Base-by-base conservation (phyloP, 2,329 filamentous ascomycete genomes). In the Epichloe typhina region DNA sequence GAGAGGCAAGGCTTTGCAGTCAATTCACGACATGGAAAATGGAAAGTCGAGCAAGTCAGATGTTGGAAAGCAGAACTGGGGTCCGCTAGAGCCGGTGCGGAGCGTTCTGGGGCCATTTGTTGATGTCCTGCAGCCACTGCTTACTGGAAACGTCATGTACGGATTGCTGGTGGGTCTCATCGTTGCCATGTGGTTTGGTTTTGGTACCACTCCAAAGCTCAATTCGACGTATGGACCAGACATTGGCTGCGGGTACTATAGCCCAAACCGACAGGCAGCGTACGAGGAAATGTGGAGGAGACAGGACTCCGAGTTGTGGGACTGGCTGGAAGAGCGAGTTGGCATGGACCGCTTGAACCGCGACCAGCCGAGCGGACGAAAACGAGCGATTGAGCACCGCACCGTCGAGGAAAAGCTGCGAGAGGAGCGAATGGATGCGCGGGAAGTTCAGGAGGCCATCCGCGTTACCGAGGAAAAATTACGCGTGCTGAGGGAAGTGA, bases 281-380 rank as follows among this genome's bases (percentile, higher is more conserved):
- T 97, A 96, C 64, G 90, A 97, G 58, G 87, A 95, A 67, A 85
- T 97, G 62, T 98, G 91, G 90, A 77, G 82, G 37, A 74, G 80
- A 40, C 88, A 96, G 65, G 90, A 96, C 64, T 88, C 80, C 56
- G 88, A 93, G 59, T 71, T 96, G 9, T 96, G 90, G 90, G 83
- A 87, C 52, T 96, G 90, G 90, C 71, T 96, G 4, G 90, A 96
- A 65, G 87, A 95, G 59, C 77, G 90, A 17, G 83, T 88, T 2
- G 85, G 88, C 2, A 71, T 93, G 63, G 84, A 88, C 51, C 72
- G 71, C 52, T 68, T 77, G 56, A 68, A 64, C 57, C 54, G 57
- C 21, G 73, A 70, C n/a, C 52, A 57, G 21, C 21, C 53, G 8
- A 57, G 53, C 31, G 50, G 52, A 6, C 71, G 75, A 44, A 75